These are phyloP conservation scores for Lanzia echinophila DNA, from an alignment of 2,329 filamentous ascomycete species.

Conservation along the genomic window DNA sequence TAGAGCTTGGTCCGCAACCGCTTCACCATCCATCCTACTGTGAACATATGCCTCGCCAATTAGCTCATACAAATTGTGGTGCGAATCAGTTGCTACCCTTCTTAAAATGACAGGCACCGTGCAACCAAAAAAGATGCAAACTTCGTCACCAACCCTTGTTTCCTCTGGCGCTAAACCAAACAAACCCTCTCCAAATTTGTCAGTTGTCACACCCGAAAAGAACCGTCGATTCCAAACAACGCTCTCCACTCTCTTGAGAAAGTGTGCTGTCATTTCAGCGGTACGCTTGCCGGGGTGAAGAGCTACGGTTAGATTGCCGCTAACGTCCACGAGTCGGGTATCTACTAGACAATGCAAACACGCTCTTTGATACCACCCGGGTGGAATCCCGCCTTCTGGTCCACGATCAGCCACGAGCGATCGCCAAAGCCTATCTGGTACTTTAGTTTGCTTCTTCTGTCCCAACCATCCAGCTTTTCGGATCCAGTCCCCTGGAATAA, in stretches of 20 bases:
- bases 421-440: slow-evolving; percentile 13
- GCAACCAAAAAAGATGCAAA: slow-evolving; percentile 13
- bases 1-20: too few species aligned
- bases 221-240: neutral
- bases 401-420: slow-evolving; percentile 16
- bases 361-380: slow-evolving; percentile 11
- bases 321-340: neutral
- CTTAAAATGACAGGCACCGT: slow-evolving; percentile 14
- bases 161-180: slow-evolving; percentile 8
- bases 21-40: too few species aligned
- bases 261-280: neutral
- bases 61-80: too few species aligned
- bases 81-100: neutral
- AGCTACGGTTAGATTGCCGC: slow-evolving; percentile 5
- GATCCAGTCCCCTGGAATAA: slow-evolving; percentile 1
- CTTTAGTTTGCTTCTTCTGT: neutral
- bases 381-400: slow-evolving; percentile 2
- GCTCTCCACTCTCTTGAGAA: slow-evolving; percentile 11
- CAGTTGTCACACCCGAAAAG: too few species aligned
- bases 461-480: slow-evolving; percentile 5
- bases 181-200: neutral
- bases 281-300: too few species aligned
- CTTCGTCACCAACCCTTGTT: slow-evolving; percentile 3
- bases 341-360: slow-evolving; percentile 7
- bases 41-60: too few species aligned